phyloP scores from a whole-genome alignment of 345 rosid genomes.

The Kandelia obovata region DNA sequence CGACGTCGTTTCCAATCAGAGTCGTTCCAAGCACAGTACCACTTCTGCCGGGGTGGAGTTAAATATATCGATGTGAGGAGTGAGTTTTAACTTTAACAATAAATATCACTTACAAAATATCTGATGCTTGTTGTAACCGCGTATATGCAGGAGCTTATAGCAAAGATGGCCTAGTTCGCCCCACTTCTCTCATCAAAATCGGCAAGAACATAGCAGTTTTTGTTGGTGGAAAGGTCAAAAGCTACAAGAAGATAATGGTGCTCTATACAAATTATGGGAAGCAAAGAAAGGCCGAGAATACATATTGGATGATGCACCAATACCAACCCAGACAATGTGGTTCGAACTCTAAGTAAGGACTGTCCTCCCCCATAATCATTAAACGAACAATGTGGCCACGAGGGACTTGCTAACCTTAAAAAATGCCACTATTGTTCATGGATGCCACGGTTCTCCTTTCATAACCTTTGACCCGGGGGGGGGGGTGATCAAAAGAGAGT shows the following conservation, averaged over 20 bases:
- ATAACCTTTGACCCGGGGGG: constrained; percentile 50
- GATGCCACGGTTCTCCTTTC: constrained; percentile 52
- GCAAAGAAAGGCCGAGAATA: constrained; percentile 88
- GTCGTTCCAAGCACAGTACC: too few relatives aligned
- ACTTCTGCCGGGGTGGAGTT: too few relatives aligned
- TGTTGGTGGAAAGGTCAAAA: constrained; percentile 51
- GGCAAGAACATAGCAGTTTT: constrained; percentile 84
- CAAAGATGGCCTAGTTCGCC: constrained; percentile 78
- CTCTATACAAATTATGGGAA: constrained; percentile 96
- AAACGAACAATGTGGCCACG: constrained; percentile 32
- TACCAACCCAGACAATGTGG: constrained; percentile 95
- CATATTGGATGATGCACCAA: constrained; percentile 98
- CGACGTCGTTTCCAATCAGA: too few relatives aligned
- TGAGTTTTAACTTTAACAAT: not conserved
- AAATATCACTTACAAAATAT: too few relatives aligned
- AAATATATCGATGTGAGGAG: too few relatives aligned
- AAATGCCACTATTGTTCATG: constrained; percentile 31
- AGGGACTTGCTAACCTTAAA: constrained; percentile 23
- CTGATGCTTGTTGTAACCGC: too few relatives aligned
- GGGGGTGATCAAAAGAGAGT: constrained; percentile 45
- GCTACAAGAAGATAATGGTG: constrained; percentile 86
- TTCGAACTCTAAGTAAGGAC: constrained; percentile 19
- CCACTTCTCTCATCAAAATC: constrained; percentile 95
- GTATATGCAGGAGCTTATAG: constrained; percentile 48
- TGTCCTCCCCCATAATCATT: constrained; percentile 30